Evolutionary conservation across 2,329 filamentous ascomycete species (phyloP).

Genomic region (Pleomassaria siparia): DNA sequence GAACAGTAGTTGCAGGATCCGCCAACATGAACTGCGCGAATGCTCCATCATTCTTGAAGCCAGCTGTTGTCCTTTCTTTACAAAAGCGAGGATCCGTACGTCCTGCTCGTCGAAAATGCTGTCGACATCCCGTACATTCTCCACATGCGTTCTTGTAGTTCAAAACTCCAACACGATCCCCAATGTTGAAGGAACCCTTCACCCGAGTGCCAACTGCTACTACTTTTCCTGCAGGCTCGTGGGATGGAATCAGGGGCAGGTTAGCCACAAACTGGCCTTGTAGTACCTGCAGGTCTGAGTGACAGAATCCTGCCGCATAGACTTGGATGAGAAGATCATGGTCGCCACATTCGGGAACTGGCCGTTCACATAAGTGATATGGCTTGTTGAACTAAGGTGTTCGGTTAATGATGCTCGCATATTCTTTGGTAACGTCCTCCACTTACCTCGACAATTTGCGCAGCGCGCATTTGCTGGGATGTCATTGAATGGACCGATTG

Average conservation of each 20-base stretch:
- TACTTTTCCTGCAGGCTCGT: slow-evolving; percentile 27
- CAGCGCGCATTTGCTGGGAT: slow-evolving; percentile 6
- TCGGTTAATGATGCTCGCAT: neutral
- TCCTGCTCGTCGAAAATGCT: slow-evolving; percentile 10
- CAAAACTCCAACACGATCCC: slow-evolving; percentile 24
- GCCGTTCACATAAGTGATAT: slow-evolving; percentile 9
- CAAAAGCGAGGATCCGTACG: slow-evolving; percentile 19
- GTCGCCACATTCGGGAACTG: slow-evolving; percentile 10
- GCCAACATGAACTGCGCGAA: slow-evolving; percentile 28
- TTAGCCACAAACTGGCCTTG: slow-evolving; percentile 14
- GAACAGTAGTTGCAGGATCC: slow-evolving; percentile 14
- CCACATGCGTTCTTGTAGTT: slow-evolving; percentile 29
- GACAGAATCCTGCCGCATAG: slow-evolving; percentile 17
- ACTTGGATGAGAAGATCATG: slow-evolving; percentile 16
- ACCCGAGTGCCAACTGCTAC: slow-evolving; percentile 22
- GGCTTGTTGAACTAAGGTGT: slow-evolving; percentile 11
- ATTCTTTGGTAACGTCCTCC: slow-evolving; percentile 4
- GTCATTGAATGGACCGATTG: neutral
- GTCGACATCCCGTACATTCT: slow-evolving; percentile 22
- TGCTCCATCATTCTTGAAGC: slow-evolving; percentile 21
- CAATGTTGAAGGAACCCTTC: slow-evolving; percentile 19
- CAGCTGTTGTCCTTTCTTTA: slow-evolving; percentile 17
- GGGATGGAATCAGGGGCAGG: slow-evolving; percentile 23
- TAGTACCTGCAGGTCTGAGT: slow-evolving; percentile 21
- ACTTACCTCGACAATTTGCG: slow-evolving; percentile 5